These are phyloP conservation scores for Phaffomyces thermotolerans DNA, from an alignment of 805 yeast species.

Conservation along the genomic window DNA sequence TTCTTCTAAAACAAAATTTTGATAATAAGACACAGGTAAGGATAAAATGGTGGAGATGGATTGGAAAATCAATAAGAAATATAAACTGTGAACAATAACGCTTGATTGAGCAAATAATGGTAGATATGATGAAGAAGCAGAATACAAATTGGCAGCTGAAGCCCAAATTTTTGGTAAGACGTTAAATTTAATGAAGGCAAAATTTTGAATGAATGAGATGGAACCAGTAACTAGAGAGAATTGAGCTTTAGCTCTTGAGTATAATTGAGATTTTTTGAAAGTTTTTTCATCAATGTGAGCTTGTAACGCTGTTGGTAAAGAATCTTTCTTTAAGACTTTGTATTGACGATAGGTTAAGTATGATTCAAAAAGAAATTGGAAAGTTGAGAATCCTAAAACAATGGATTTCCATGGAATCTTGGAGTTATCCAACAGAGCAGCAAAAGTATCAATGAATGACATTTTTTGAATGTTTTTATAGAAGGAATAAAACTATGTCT, in stretches of 20 bases:
- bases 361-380: constrained; percentile 68
- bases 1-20: constrained; percentile 85
- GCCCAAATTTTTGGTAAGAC: constrained; percentile 59
- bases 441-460: constrained; percentile 31
- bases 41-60: constrained; percentile 44
- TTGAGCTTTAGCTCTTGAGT: constrained; percentile 70
- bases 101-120: constrained; percentile 38
- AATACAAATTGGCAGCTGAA: constrained; percentile 34
- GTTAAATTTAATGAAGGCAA: constrained; percentile 52
- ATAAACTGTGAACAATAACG: constrained; percentile 63
- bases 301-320: constrained; percentile 63
- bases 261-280: constrained; percentile 67
- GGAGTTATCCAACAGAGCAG: constrained; percentile 54
- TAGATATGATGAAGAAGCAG: constrained; percentile 19
- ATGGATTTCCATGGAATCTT: constrained; percentile 74
- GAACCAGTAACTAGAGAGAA: constrained; percentile 54
- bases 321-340: constrained; percentile 45
- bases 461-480: constrained; percentile 8
- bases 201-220: constrained; percentile 46
- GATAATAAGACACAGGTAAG: constrained; percentile 67
- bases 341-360: constrained; percentile 75
- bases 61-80: constrained; percentile 48
- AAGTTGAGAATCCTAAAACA: constrained; percentile 65
- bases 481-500: not conserved
- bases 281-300: constrained; percentile 66